These are phyloP conservation scores for Neurospora tetrasperma DNA, from an alignment of 495 filamentous ascomycete species.

Conservation along the genomic window DNA sequence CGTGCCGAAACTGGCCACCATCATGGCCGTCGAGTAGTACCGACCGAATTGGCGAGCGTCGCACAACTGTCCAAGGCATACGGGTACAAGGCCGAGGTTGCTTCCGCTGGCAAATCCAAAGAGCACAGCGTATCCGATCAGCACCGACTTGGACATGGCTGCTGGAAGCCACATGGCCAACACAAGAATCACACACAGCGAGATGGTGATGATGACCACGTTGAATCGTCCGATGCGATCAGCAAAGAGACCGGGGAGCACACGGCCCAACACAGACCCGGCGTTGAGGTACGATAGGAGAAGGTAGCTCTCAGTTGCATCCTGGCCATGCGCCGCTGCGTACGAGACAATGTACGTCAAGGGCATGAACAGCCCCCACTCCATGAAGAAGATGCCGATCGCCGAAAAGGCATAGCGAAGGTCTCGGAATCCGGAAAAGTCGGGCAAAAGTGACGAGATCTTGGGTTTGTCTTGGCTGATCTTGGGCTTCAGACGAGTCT, in stretches of 20 bases:
- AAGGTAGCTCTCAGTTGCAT: slow-evolving; percentile 50
- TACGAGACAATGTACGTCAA: slow-evolving; percentile 45
- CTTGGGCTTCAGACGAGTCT: slow-evolving; percentile 38
- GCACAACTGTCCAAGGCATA: slow-evolving; percentile 86
- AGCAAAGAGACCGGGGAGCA: slow-evolving; percentile 58
- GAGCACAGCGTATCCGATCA: slow-evolving; percentile 61
- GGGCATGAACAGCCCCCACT: slow-evolving; percentile 38
- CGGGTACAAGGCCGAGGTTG: slow-evolving; percentile 76
- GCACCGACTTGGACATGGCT: slow-evolving; percentile 43
- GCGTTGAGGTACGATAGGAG: slow-evolving; percentile 49
- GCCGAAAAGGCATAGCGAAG: slow-evolving; percentile 44
- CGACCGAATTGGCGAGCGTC: slow-evolving; percentile 76
- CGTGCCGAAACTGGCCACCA: slow-evolving; percentile 79
- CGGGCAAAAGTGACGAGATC: slow-evolving; percentile 31
- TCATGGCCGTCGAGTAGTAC: slow-evolving; percentile 80
- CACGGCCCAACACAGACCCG: slow-evolving; percentile 53
- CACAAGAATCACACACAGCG: slow-evolving; percentile 56
- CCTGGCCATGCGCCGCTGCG: slow-evolving; percentile 34
- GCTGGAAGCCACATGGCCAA: slow-evolving; percentile 77
- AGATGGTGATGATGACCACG: slow-evolving; percentile 43
- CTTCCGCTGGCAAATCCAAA: slow-evolving; percentile 83
- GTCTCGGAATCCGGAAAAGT: slow-evolving; percentile 45
- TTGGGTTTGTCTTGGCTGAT: slow-evolving; percentile 16
- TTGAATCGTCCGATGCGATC: slow-evolving; percentile 50
- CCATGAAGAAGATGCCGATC: slow-evolving; percentile 46